Conservation (phyloP, 305 asterid genomes). For the Caryopteris hybrid region DNA sequence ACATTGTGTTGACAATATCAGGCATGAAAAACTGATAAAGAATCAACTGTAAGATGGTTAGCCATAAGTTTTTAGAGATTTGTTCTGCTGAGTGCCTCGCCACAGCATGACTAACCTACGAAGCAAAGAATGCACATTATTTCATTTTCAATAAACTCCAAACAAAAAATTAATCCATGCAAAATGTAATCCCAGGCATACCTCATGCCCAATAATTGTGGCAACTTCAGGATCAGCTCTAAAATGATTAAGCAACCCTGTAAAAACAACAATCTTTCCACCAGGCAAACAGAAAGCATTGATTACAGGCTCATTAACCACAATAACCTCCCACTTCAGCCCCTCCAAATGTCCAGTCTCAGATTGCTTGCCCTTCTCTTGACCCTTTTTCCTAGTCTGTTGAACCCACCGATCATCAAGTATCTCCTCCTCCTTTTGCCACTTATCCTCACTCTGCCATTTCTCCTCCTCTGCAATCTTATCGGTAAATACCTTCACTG, state of each 20-base stretch:
- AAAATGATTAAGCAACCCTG: slow-evolving; percentile 75
- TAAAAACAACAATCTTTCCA: slow-evolving; percentile 88
- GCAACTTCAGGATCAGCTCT: slow-evolving; percentile 76
- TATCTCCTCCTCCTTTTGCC: slow-evolving; percentile 76
- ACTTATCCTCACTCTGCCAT: slow-evolving; percentile 48
- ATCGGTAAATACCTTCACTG: slow-evolving; percentile 33
- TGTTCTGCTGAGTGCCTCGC: slow-evolving; percentile 88
- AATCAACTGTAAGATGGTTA: slow-evolving; percentile 65
- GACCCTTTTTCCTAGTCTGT: slow-evolving; percentile 68
- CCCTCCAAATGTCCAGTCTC: slow-evolving; percentile 69
- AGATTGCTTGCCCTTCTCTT: slow-evolving; percentile 45
- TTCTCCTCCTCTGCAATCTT: slow-evolving; percentile 38
- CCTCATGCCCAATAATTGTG: slow-evolving; percentile 83
- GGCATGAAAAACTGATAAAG: slow-evolving; percentile 82
- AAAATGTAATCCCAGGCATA: slow-evolving; percentile 9
- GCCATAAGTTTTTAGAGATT: slow-evolving; percentile 76
- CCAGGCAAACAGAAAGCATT: slow-evolving; percentile 51
- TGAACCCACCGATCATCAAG: slow-evolving; percentile 88
- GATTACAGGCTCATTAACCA: slow-evolving; percentile 57
- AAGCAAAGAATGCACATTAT: slow-evolving; percentile 20
- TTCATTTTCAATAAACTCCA: slow-evolving; percentile 10
- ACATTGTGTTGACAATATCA: slow-evolving; percentile 77
- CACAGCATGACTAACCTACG: slow-evolving; percentile 89
- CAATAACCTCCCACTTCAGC: slow-evolving; percentile 84
- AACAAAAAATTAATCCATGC: not conserved